These are phyloP conservation scores for Magnolia sinica DNA, from an alignment of 164 flowering plant genomes.

Conservation along the genomic window DNA sequence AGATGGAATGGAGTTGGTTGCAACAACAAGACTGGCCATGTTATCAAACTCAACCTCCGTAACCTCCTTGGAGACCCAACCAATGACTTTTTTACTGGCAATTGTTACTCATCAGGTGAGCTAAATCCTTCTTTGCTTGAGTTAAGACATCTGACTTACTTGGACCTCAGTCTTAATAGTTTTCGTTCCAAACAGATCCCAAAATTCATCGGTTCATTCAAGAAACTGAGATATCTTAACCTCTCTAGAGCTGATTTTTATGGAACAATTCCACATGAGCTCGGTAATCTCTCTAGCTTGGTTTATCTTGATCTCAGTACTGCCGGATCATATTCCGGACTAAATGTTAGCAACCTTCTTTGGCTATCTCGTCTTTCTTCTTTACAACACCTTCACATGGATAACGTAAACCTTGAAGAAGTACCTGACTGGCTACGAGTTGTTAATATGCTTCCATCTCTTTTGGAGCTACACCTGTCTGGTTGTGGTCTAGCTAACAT, in stretches of 20 bases:
- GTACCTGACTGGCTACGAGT: background rate
- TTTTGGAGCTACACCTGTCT: background rate
- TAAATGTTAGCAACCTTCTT: background rate
- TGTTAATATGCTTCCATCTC: background rate
- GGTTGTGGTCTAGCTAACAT: background rate
- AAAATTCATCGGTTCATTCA: constrained; percentile 10
- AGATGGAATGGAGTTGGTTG: constrained; percentile 10
- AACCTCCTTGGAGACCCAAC: no score
- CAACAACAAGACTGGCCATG: constrained; percentile 10
- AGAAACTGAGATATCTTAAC: constrained; percentile 10
- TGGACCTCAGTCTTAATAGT: constrained; percentile 14
- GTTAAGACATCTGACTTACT: constrained; percentile 7
- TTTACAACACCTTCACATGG: constrained; percentile 5
- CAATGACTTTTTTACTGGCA: no score
- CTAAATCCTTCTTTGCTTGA: constrained; percentile 14
- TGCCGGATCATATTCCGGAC: no score
- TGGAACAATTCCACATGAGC: constrained; percentile 13
- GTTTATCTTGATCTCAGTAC: constrained; percentile 6
- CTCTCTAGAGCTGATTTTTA: background rate
- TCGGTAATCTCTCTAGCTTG: constrained; percentile 16
- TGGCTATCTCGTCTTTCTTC: constrained; percentile 14
- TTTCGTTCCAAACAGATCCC: constrained; percentile 8
- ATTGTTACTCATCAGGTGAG: constrained; percentile 3
- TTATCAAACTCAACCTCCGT: background rate
- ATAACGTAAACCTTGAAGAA: background rate